A percentile compares a stretch with the other conserved stretches of the same genome.
phyloP scores from a whole-genome alignment of 129 eudicot genomes.

The Sambucus nigra region DNA sequence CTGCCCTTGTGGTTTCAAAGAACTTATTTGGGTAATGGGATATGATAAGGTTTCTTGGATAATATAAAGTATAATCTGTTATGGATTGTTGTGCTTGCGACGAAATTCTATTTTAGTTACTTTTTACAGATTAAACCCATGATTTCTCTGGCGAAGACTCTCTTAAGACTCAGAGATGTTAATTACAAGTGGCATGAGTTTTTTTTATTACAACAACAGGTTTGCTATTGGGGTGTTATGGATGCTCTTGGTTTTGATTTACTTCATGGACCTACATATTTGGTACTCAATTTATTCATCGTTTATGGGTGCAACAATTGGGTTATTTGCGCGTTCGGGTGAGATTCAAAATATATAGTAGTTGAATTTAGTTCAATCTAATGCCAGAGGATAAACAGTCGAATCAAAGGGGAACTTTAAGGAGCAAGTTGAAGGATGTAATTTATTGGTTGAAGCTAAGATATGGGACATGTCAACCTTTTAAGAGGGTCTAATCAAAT shows the following conservation, averaged over 20 bases:
- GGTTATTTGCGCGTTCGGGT: slow-evolving; percentile 73
- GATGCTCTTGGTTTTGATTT: slow-evolving; percentile 73
- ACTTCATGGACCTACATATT: slow-evolving; percentile 76
- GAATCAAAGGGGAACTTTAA: slow-evolving; percentile 48
- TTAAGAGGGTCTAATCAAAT: slow-evolving; percentile 77
- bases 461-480: slow-evolving; percentile 83
- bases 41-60: slow-evolving; percentile 75
- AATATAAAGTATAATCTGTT: slow-evolving; percentile 61
- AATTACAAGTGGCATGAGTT: slow-evolving; percentile 73
- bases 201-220: slow-evolving; percentile 54
- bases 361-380: slow-evolving; percentile 78
- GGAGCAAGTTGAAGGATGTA: slow-evolving; percentile 57
- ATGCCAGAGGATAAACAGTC: slow-evolving; percentile 90
- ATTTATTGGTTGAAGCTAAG: slow-evolving; percentile 59
- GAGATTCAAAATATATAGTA: slow-evolving; percentile 87
- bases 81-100: slow-evolving; percentile 78
- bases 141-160: slow-evolving; percentile 57
- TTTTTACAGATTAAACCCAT: slow-evolving; percentile 79
- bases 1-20: slow-evolving; percentile 88
- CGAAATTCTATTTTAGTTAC: slow-evolving; percentile 75
- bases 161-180: slow-evolving; percentile 35
- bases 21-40: slow-evolving; percentile 76
- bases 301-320: slow-evolving; percentile 69
- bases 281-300: slow-evolving; percentile 93
- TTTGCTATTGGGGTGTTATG: slow-evolving; percentile 78